These are phyloP conservation scores for Saussurea involucrata DNA, from an alignment of 129 eudicot species.

Conservation along the genomic window DNA sequence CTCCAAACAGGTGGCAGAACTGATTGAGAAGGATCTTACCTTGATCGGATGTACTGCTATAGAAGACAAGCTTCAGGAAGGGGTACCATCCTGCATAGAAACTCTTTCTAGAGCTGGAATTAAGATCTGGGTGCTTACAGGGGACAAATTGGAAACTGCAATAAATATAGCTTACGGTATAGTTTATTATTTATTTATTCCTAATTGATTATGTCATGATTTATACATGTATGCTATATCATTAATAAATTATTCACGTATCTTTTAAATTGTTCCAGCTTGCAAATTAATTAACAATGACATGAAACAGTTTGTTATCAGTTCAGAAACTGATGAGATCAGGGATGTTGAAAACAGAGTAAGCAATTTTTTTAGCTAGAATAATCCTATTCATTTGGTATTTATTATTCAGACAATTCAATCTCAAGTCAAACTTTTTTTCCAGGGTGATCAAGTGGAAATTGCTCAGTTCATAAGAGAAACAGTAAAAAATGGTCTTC, in stretches of 20 bases:
- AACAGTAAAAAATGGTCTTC: conserved; percentile 65
- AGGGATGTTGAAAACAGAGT: conserved; percentile 90
- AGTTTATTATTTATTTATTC: conserved; percentile 14
- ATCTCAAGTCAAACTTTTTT: conserved; percentile 7
- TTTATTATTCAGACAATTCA: conserved; percentile 16
- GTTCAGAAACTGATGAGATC: conserved; percentile 92
- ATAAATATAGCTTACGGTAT: conserved; percentile 94
- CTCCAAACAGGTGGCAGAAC: conserved; percentile 75
- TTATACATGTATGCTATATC: conserved; percentile 5
- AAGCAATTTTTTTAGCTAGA: conserved; percentile 18
- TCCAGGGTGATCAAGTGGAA: conserved; percentile 96
- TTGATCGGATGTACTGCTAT: conserved; percentile 95
- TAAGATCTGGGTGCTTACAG: conserved; percentile 97
- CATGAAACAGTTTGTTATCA: conserved; percentile 96
- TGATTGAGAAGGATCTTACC: conserved; percentile 81
- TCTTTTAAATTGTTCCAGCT: conserved; percentile 46
- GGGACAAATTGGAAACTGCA: conserved; percentile 98
- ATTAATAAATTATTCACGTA: conserved; percentile 6
- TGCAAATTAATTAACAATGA: conserved; percentile 85
- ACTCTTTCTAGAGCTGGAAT: conserved; percentile 96
- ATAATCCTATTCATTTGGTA: conserved; percentile 6
- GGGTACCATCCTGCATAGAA: conserved; percentile 94
- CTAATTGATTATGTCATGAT: neutral
- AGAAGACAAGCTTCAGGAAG: conserved; percentile 99
- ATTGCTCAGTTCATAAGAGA: conserved; percentile 81